These are phyloP conservation scores for Psilocybe tampanensis DNA, from an alignment of 768 basidiomycete genomes.

Conservation along the genomic window DNA sequence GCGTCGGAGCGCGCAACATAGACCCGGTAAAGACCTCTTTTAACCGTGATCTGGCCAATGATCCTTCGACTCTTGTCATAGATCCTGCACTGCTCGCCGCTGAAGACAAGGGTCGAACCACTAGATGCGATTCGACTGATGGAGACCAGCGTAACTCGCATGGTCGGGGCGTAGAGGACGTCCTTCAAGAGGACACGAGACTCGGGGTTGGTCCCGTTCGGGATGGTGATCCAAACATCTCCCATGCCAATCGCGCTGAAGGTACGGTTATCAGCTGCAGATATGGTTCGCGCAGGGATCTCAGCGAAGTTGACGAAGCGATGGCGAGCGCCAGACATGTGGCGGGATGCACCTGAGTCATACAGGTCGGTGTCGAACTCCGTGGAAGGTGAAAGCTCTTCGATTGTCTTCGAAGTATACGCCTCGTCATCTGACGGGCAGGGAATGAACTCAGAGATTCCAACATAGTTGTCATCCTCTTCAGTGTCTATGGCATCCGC, in stretches of 20 bases:
- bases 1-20: slow-evolving; percentile 6
- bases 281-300: slow-evolving; percentile 24
- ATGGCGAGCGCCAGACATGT: slow-evolving; percentile 30
- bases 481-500: too few species aligned
- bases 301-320: slow-evolving; percentile 21
- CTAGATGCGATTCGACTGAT: slow-evolving; percentile 12
- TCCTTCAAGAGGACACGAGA: slow-evolving; percentile 20
- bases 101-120: slow-evolving; percentile 10
- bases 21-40: slow-evolving; percentile 15
- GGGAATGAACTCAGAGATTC: too few species aligned
- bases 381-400: too few species aligned
- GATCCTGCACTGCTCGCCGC: slow-evolving; percentile 7
- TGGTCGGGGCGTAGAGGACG: slow-evolving; percentile 20
- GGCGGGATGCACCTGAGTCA: slow-evolving; percentile 29
- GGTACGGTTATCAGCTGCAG: slow-evolving; percentile 30
- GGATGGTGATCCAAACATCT: slow-evolving; percentile 29
- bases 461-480: too few species aligned
- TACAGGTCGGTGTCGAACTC: slow-evolving; percentile 6
- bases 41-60: slow-evolving; percentile 13
- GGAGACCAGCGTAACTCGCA: slow-evolving; percentile 20
- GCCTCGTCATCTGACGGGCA: too few species aligned
- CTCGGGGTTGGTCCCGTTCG: slow-evolving; percentile 11
- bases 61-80: slow-evolving; percentile 29
- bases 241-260: slow-evolving; percentile 34
- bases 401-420: too few species aligned